A percentile compares a stretch with the other conserved stretches of the same genome.
These are phyloP conservation scores for Magnaporthiopsis rhizophila DNA, from an alignment of 2,329 filamentous ascomycete genomes.

Conservation along the genomic window DNA sequence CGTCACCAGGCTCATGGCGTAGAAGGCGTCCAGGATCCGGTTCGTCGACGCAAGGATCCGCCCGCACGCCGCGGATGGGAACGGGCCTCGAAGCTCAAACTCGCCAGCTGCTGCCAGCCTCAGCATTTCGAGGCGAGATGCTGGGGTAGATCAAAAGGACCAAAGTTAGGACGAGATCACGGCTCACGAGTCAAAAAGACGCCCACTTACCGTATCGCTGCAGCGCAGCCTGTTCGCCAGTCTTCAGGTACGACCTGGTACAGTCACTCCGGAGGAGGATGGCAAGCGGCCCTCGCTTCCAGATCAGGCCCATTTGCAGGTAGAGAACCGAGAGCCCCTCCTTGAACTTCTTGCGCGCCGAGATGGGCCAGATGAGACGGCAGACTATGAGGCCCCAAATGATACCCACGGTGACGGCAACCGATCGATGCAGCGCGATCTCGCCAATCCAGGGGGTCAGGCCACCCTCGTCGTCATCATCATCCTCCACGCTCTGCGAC, in stretches of 20 bases:
- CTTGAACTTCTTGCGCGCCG: conserved; percentile 78
- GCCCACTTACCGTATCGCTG: conserved; percentile 56
- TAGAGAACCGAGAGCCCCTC: conserved; percentile 86
- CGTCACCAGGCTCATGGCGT: conserved; percentile 91
- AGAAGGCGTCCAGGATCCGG: conserved; percentile 84
- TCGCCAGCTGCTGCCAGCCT: conserved; percentile 70
- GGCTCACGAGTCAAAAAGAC: background rate
- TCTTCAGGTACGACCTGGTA: conserved; percentile 66
- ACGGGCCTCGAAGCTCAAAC: conserved; percentile 82
- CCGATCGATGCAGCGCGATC: conserved; percentile 80
- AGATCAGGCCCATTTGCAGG: conserved; percentile 90
- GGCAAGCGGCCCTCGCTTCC: conserved; percentile 85
- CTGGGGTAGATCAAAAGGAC: background rate
- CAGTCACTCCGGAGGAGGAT: conserved; percentile 55
- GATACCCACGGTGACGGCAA: conserved; percentile 78
- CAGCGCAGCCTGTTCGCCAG: conserved; percentile 80
- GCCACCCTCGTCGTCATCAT: conserved; percentile 84
- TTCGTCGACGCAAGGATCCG: conserved; percentile 73
- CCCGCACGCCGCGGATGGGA: conserved; percentile 65
- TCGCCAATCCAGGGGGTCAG: conserved; percentile 75
- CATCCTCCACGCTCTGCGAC: conserved; percentile 68
- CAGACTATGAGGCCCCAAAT: conserved; percentile 90
- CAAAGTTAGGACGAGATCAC: background rate
- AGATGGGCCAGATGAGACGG: conserved; percentile 87
- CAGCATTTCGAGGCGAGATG: conserved; percentile 64